Base-by-base conservation (phyloP, 2,329 filamentous ascomycete species). In the Ophiostoma sp. region DNA sequence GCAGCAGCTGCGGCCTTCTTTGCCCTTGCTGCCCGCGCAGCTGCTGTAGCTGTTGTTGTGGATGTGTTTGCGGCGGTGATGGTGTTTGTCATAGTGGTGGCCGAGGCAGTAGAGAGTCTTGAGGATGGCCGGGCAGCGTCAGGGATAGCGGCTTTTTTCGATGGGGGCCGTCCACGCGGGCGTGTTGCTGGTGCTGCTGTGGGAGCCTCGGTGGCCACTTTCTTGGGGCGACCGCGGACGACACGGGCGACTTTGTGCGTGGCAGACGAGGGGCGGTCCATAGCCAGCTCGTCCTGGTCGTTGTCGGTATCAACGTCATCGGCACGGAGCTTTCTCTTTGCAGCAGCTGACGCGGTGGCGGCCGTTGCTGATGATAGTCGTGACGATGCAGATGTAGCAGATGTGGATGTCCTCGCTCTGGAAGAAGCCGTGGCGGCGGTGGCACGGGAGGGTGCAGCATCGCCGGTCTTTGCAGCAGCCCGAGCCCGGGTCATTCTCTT, bases 241-340 rank as follows among this genome's bases (percentile, higher is more conserved):
- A 80, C 76, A 73, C 80, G 81, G n/a, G 79, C 77, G 7, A 78
- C 70, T 71, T 78, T 77, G 70, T 71, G 70, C 6, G 73, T 73
- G 17, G 74, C 67, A 13, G 75, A 69, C 1, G 73, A 54, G 10
- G 72, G 69, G 2, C 48, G 68, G 33, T 71, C 67, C 72, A 74
- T 68, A 72, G 76, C 70, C 71, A 77, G 73, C 74, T 79, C 79
- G 77, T 79, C 72, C 68, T 77, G 72, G 57, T 76, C 73, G 67
- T 81, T 79, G 71, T 81, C 77, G 57, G 81, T 78, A 65, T 81
- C 80, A n/a, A 77, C 76, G 60, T 87, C 86, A 67, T 88, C 85
- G 17, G 82, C 76, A 71, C 84, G 81, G 41, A 81, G 83, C 79
- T 89, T 89, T 73, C 87, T 79, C 76, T 86, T 86, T 36, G 78